Base-by-base conservation (phyloP, 257 asterid species). In the Nicotiana benthamiana region DNA sequence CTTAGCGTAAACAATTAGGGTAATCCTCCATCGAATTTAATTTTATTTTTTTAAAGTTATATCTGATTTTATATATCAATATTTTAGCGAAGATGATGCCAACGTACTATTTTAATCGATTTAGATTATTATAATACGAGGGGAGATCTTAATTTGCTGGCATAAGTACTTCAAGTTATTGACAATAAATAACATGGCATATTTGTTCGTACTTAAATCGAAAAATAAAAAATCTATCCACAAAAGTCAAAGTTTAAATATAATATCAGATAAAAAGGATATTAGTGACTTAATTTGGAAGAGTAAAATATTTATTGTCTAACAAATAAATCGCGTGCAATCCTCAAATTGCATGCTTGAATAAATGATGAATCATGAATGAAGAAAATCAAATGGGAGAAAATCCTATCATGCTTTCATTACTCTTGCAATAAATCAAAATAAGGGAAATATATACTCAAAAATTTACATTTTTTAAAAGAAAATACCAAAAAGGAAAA, bases 391-490 rank as follows among this genome's bases (percentile, higher is more conserved):
- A 48, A 74, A 48, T 74, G 60, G 43, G 79, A 48, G 43, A 48
- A 74, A 13, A 74, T 66, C 15, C 20, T 26, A 74, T 74, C 79
- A 74, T 74, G 79, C 79, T 72, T 46, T 22, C 40, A 43, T 72
- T 46, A 72, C 60, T 72, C 15, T 24, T 26, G 79, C 43, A 74
- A 74, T 74, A 74, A 74, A 74, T 74, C 16, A 48, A 70, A 26
- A 51, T 24, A 64, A 8, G 9, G 63, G 18, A 24, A 27, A 34
- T 17, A 51, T 26, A 34, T 43, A 1, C 11, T 56, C n/a, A 2
- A 61, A 27, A 4, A 0, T 72, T 72, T 13, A 20, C 24, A 12
- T 48, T 72, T 46, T 1, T 22, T 12, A 2, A 3, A 1, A 53
- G n/a, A n/a, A 32, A 17, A 16, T 24, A 8, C 1, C 4, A 17